Base-by-base conservation (phyloP, 495 filamentous ascomycete species). In the Cladorrhinum samala region DNA sequence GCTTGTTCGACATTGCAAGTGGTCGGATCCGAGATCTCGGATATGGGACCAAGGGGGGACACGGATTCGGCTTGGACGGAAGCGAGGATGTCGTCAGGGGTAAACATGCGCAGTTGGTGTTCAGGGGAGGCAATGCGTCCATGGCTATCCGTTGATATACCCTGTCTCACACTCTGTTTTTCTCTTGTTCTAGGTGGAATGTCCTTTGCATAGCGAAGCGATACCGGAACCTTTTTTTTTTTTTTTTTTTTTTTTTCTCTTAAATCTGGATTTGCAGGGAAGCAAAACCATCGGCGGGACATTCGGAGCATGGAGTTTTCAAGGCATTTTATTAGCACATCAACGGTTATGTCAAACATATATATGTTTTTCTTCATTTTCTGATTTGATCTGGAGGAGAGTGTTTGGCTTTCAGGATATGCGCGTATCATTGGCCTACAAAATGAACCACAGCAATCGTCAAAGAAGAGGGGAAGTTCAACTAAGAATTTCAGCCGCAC, bases 1-100 rank as follows among this genome's bases (percentile, higher is more conserved):
- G 77, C 25, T 65, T 90, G 27, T 89, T 85, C 65, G 84, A 90
- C 60, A 74, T 88, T 38, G 83, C 63, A 1, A 74, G 64, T 14
- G 86, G 86, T 30, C 64, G 75, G 49, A 68, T 89, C 38, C 70
- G 71, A 24, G 79, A 87, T 60, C 59, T 89, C 46, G 79, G 72
- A 37, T 58, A 73, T 43, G 78, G 77, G 21, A 76, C 68, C 19
- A 72, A 70, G 60, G 62, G 61, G 5, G 49, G 52, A 40, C 18
- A 21, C 25, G 46, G 38, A 13, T 9, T 51, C n/a, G 59, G 49
- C 6, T 41, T 20, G 1, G 33, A 55, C 8, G 59, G 45, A 16
- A 13, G 42, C 5, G 64, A 56, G 3, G 65, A 69, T 16, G 57
- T 75, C 37, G 71, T 78, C 2, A 63, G 66, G 9, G 77, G 77